Conservation (phyloP, 371 early-diverging fungal genomes). For the Mucor lusitanicus region DNA sequence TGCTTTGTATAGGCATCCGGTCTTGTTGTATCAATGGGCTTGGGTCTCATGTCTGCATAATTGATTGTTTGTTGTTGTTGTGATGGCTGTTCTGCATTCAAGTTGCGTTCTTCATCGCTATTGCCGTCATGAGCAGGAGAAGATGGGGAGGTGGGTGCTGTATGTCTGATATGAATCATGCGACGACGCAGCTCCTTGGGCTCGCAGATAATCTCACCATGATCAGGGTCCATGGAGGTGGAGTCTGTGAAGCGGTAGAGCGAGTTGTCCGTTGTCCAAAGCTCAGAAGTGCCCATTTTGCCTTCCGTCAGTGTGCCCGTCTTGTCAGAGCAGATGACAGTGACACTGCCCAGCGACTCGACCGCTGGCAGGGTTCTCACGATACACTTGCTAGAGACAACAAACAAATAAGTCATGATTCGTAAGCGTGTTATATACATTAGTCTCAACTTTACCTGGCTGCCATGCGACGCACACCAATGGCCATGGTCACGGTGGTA, state of each 20-base stretch:
- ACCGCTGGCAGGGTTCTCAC: slow-evolving; percentile 89
- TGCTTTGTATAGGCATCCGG: slow-evolving; percentile 35
- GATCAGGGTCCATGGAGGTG: slow-evolving; percentile 66
- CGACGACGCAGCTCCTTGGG: slow-evolving; percentile 36
- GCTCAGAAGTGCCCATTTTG: slow-evolving; percentile 79
- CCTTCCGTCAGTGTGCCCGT: slow-evolving; percentile 96
- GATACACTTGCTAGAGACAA: slow-evolving; percentile 48
- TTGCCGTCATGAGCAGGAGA: neutral
- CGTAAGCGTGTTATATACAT: neutral
- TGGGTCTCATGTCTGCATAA: slow-evolving; percentile 34
- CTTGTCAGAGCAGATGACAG: slow-evolving; percentile 95
- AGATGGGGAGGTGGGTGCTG: slow-evolving; percentile 7
- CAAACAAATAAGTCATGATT: neutral
- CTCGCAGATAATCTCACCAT: slow-evolving; percentile 58
- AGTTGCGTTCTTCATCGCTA: neutral
- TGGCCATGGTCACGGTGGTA: slow-evolving; percentile 91
- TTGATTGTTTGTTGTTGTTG: slow-evolving; percentile 15
- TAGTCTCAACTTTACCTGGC: slow-evolving; percentile 56
- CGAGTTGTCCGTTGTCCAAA: slow-evolving; percentile 72
- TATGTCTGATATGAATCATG: slow-evolving; percentile 42
- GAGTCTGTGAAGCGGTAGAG: slow-evolving; percentile 68
- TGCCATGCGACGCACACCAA: slow-evolving; percentile 92
- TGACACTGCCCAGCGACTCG: slow-evolving; percentile 91
- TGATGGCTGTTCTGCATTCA: neutral
- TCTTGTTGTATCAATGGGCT: slow-evolving; percentile 33